phyloP scores from a whole-genome alignment of 495 filamentous ascomycete genomes.

The Amphirosellinia nigrospora region DNA sequence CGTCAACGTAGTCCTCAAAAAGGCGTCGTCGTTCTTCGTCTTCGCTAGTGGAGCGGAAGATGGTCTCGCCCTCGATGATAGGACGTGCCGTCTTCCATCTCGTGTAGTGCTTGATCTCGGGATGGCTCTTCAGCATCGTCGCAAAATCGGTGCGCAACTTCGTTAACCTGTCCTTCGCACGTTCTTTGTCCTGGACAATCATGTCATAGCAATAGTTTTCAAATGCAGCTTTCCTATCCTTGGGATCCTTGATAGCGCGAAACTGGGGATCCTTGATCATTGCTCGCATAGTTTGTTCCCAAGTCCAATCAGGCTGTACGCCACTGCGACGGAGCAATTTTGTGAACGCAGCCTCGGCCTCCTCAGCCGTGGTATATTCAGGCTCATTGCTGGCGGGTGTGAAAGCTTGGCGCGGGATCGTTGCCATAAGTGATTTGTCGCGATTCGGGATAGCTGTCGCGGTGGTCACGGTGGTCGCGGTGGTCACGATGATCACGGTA shows the following conservation, averaged over 20 bases:
- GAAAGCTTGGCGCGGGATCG: constrained; percentile 66
- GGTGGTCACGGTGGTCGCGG: constrained; percentile 42
- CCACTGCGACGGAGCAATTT: constrained; percentile 86
- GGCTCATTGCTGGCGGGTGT: constrained; percentile 73
- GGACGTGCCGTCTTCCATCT: constrained; percentile 96
- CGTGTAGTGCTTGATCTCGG: constrained; percentile 97
- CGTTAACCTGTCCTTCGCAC: constrained; percentile 90
- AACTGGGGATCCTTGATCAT: constrained; percentile 96
- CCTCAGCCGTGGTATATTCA: constrained; percentile 83
- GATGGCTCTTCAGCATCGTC: constrained; percentile 94
- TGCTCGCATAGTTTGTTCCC: constrained; percentile 86
- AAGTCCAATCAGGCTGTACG: constrained; percentile 89
- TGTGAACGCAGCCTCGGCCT: constrained; percentile 92
- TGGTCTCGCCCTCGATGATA: constrained; percentile 94
- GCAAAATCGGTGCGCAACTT: constrained; percentile 94
- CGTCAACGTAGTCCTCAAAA: constrained; percentile 90
- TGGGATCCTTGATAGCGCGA: constrained; percentile 90
- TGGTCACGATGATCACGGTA: constrained; percentile 38
- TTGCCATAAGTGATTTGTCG: constrained; percentile 74
- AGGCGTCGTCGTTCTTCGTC: constrained; percentile 89
- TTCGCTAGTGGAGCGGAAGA: constrained; percentile 87
- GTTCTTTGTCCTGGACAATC: constrained; percentile 90
- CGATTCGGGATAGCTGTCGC: constrained; percentile 66
- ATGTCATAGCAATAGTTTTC: constrained; percentile 95
- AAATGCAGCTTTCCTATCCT: constrained; percentile 88